Evolutionary conservation across 2,329 filamentous ascomycete species (phyloP), one percentile per base, ranked within the genome.

Genomic region (Huntiella abstrusa): DNA sequence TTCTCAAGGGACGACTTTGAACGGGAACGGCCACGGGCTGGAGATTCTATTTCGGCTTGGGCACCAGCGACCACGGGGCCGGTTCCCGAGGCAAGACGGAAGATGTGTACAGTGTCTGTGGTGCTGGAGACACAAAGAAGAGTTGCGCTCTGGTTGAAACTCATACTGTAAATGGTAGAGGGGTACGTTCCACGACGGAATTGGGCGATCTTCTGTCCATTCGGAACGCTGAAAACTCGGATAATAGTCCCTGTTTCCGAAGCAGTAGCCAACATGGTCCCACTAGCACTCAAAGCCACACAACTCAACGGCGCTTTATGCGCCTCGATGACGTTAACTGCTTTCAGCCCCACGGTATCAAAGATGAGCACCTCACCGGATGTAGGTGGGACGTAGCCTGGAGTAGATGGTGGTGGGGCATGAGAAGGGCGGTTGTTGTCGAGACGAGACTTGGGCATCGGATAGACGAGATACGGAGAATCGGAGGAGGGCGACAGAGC

Each of bases 241-340:
- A 98, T 93, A 51, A 98, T 93, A 1, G 91, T 98, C 52, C 91
- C 91, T 45, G 93, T 98, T 60, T 98, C 91, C 16, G 88, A 96
- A 1, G 91, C 85, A 2, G 91, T 98, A 11, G 91, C 91, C 39
- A 98, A 70, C 38, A 95, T 64, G 3, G 83, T 95, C 10, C 91
- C 91, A 51, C 95, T 86, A 57, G 77, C 87, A 60, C 95, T 98
- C 51, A 98, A 70, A 16, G 86, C 82, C 46, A 98, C 84, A 58
- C 80, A 91, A 10, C 84, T 93, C 12, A 98, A 63, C 0, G 91
- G 87, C 11, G 91, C 85, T 51, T 87, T 80, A 62, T 98, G 91
- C 12, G 91, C 91, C 61, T 95, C 86, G 47, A 96, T 82, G 19
- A 96, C 86, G 56, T 94, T 96, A 49, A 95, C 80, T 15, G 88